Base-by-base conservation (phyloP, 441 rosid genomes). In the Gossypium laxum region DNA sequence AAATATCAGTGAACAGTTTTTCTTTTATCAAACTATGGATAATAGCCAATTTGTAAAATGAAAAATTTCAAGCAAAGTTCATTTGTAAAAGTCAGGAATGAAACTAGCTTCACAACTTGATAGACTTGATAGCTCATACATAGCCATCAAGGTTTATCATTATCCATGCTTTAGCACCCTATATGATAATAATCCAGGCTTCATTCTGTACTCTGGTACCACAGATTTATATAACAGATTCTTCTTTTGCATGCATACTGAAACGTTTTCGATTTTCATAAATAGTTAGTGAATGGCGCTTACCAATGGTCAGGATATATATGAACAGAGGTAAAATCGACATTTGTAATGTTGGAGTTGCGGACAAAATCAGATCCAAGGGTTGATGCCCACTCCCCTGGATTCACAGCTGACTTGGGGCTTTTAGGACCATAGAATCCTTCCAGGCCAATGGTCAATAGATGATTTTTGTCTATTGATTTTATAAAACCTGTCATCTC, bases 281-380 rank as follows among this genome's bases (percentile, higher is more conserved):
- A 15, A n/a, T 14, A 57, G 30, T 22, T 2, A 18, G 10, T 8
- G 52, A 17, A 34, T 54, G 19, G 56, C 60, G 67, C 86, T 80
- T 82, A 91, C 96, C 97, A 93, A 65, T 89, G 97, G 74, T 91
- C 97, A 0, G 97, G 93, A 77, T 93, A 93, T 79, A 91, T 84
- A 79, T 93, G 98, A 77, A 87, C 98, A 19, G 97, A 90, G 34
- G 96, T 91, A 78, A 93, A 93, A 75, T 93, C 96, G 7, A 93
- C 78, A 64, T 78, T 74, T 15, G 81, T 67, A 2, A 82, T 80
- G 71, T 82, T 79, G 50, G 91, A 88, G 82, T 91, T 88, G 63
- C 90, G 83, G 43, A 89, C 78, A 81, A 93, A 93, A 79, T 93
- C 97, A 24, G 97, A 89, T 8, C 97, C 97, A 66, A 93, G 92